Base-by-base conservation (phyloP, 2,329 filamentous ascomycete genomes). In the Aspergillus thermomutatus region DNA sequence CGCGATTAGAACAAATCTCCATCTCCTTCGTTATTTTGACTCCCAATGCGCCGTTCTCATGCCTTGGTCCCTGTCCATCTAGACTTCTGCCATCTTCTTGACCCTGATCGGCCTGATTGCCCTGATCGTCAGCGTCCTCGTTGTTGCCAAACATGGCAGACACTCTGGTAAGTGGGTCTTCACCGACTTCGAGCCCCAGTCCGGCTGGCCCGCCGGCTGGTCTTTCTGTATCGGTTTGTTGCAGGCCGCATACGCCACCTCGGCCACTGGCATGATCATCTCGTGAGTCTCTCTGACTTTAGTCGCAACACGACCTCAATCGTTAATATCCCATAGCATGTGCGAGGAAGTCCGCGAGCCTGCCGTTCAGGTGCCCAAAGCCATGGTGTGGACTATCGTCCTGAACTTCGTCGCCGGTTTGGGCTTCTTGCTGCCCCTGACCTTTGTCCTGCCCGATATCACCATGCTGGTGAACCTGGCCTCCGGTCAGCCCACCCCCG, bases 11-110 rank as follows among this genome's bases (percentile, higher is more conserved):
- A n/a, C n/a, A n/a, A n/a, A n/a, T n/a, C n/a, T n/a, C n/a, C n/a
- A n/a, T 56, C 21, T 52, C 21, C 41, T 31, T 14, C 14, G 27
- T 17, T 21, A 45, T 31, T 2, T 54, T 19, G 45, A 23, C 26
- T 54, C 50, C 51, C n/a, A 52, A 53, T 56, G 57, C 57, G 57
- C 37, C 53, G n/a, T 43, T 19, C 17, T 46, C 25, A 28, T 21
- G 9, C 21, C 19, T 43, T n/a, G 11, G 7, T 19, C 45, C 25
- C 19, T 31, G 19, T 52, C n/a, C 26, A 87, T 86, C 75, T 89
- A 87, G 86, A 91, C 88, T 9, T 89, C 91, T 75, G 84, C 83
- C 69, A 88, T 89, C 53, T 88, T 85, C 70, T 90, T 87, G 87
- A 89, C 87, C 0, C 80, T 77, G 0, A 80, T 80, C 1, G 84